phyloP scores from a whole-genome alignment of 306 rosid species.

The Albizia julibrissin region DNA sequence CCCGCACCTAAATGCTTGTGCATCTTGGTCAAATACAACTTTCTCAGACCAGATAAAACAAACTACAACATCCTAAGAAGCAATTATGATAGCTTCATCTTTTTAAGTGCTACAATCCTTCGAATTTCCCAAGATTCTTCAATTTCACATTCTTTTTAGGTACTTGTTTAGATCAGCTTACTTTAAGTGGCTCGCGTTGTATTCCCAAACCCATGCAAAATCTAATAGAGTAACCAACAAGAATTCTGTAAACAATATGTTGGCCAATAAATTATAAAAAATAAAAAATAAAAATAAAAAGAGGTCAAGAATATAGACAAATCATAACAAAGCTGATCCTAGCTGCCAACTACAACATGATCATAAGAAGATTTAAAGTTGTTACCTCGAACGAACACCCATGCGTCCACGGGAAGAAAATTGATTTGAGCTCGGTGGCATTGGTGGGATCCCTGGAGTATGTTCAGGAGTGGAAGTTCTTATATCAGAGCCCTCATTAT shows the following conservation, averaged over 20 bases:
- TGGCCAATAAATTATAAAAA: too few species aligned
- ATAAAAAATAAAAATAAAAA: too few species aligned
- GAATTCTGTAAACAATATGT: neutral
- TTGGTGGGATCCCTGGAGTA: slow-evolving; percentile 74
- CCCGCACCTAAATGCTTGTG: slow-evolving; percentile 17
- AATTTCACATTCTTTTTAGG: neutral
- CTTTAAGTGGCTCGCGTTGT: too few species aligned
- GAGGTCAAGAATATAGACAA: neutral
- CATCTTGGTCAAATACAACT: neutral
- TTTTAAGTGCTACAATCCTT: neutral
- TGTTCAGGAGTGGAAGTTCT: slow-evolving; percentile 48
- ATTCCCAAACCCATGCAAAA: neutral
- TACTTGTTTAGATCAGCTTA: too few species aligned
- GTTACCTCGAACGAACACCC: slow-evolving; percentile 86
- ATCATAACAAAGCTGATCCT: neutral
- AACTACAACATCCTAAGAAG: neutral
- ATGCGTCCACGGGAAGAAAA: slow-evolving; percentile 69
- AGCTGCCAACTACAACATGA: neutral
- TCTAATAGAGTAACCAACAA: neutral
- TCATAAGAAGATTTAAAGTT: slow-evolving; percentile 12
- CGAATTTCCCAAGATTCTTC: slow-evolving; percentile 1
- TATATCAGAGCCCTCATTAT: slow-evolving; percentile 42
- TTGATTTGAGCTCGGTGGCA: slow-evolving; percentile 78
- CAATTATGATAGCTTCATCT: neutral
- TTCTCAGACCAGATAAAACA: slow-evolving; percentile 1